Conservation (phyloP, 805 yeast genomes). For the Pichia cephalocereana region DNA sequence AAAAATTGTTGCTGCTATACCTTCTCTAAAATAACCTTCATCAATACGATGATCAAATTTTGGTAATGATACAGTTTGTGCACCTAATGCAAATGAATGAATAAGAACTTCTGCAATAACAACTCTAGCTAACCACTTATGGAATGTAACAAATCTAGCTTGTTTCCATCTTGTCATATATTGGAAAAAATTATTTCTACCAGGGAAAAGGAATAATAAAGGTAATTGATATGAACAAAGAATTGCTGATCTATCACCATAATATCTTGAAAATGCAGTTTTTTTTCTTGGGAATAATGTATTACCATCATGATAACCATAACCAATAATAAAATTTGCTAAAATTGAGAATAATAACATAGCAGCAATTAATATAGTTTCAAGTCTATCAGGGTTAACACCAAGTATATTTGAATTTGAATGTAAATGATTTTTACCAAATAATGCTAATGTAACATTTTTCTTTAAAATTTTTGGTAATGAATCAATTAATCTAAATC, state of each 20-base stretch:
- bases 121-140: slow-evolving; percentile 47
- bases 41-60: slow-evolving; percentile 18
- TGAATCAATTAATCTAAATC: slow-evolving; percentile 12
- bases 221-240: slow-evolving; percentile 40
- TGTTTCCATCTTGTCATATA: slow-evolving; percentile 52
- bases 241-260: slow-evolving; percentile 47
- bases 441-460: slow-evolving; percentile 17
- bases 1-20: slow-evolving; percentile 31
- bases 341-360: slow-evolving; percentile 26
- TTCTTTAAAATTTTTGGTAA: slow-evolving; percentile 23
- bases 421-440: slow-evolving; percentile 15
- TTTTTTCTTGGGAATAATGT: slow-evolving; percentile 10
- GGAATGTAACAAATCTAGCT: slow-evolving; percentile 47
- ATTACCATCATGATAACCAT: slow-evolving; percentile 16
- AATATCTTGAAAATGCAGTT: slow-evolving; percentile 24
- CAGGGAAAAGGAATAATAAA: slow-evolving; percentile 46
- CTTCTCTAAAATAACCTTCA: slow-evolving; percentile 22
- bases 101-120: slow-evolving; percentile 32
- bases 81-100: slow-evolving; percentile 30
- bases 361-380: slow-evolving; percentile 32
- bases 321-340: slow-evolving; percentile 17
- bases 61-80: slow-evolving; percentile 13
- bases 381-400: slow-evolving; percentile 46
- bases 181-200: slow-evolving; percentile 53
- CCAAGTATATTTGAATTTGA: slow-evolving; percentile 12